Base-by-base conservation (phyloP, 2,329 filamentous ascomycete species). In the Colletotrichum eremochloae region DNA sequence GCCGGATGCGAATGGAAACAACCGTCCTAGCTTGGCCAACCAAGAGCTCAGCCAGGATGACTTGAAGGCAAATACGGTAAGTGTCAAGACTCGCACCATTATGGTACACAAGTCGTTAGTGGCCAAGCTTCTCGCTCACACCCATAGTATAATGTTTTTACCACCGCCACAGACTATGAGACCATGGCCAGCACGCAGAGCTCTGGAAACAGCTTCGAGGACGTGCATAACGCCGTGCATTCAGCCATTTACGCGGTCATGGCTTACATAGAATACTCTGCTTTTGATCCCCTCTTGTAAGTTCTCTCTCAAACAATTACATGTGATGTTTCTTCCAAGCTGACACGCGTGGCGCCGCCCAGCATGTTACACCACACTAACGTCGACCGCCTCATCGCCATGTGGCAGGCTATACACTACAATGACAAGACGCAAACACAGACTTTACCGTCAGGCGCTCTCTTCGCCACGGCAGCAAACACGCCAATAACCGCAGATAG, bases 331-430 rank as follows among this genome's bases (percentile, higher is more conserved):
- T 52, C 15, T 52, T 20, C 33, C 40, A 14, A 18, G 40, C 63
- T 67, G 31, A 67, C 40, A 36, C 63, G n/a, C 24, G 8, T 38
- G n/a, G 52, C 36, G 36, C 63, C 42, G 15, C 42, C 42, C 55
- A 57, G 53, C 60, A 68, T 68, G 66, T 40, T 68, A 24, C 66
- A 68, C 73, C 86, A 86, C 81, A 80, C 85, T 76, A 89, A 92
- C 76, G 85, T 92, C 66, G 90, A 92, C 76, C 87, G 90, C 53
- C 83, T 92, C 46, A 91, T 90, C 81, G 85, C 88, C n/a, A 83
- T 87, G 75, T 88, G 83, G 83, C 81, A 86, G 76, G 82, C 81
- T 33, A 82, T 87, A 29, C 77, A 81, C 68, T 83, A 83, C 33
- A 69, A 75, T 55, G 71, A 80, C 73, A 74, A 76, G 67, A 76